Conservation (phyloP, 2,329 filamentous ascomycete genomes). For the Macrophomina tecta region DNA sequence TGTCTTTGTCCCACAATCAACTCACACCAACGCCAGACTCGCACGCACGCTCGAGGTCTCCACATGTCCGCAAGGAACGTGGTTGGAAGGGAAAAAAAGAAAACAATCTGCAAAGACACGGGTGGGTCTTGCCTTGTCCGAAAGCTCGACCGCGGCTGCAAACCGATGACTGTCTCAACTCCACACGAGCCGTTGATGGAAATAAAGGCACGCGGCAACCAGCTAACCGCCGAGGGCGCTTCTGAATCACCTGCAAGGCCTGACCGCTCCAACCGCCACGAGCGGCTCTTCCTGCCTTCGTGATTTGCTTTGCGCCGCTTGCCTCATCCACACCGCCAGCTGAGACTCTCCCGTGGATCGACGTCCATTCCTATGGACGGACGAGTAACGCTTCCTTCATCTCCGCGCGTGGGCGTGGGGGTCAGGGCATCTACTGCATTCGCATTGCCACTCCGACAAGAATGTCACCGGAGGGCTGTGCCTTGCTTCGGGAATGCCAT, state of each 20-base stretch:
- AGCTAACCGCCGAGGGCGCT: not conserved
- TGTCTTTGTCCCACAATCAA: slow-evolving; percentile 3
- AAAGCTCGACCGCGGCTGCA: not conserved
- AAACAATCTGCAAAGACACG: slow-evolving; percentile 8
- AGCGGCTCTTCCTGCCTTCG: not conserved
- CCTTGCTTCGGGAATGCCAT: not conserved
- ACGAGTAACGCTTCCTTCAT: not conserved
- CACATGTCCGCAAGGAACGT: slow-evolving; percentile 13
- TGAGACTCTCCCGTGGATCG: not conserved
- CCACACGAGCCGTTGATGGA: not conserved
- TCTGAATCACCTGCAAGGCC: slow-evolving; percentile 21
- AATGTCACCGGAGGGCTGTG: not conserved
- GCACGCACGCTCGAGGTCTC: not conserved
- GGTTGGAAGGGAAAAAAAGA: not conserved
- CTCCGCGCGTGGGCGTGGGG: not conserved
- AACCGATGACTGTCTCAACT: not conserved
- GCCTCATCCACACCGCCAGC: slow-evolving; percentile 2
- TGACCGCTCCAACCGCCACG: slow-evolving; percentile 24
- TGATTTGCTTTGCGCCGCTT: not conserved
- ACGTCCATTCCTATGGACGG: not conserved
- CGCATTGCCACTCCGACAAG: not conserved
- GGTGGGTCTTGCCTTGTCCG: not conserved
- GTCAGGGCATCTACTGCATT: not conserved
- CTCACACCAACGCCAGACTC: not conserved
- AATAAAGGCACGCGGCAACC: too few species aligned